Base-by-base conservation (phyloP, 148 eudicot species). In the Amaranthus hypochondriacus region DNA sequence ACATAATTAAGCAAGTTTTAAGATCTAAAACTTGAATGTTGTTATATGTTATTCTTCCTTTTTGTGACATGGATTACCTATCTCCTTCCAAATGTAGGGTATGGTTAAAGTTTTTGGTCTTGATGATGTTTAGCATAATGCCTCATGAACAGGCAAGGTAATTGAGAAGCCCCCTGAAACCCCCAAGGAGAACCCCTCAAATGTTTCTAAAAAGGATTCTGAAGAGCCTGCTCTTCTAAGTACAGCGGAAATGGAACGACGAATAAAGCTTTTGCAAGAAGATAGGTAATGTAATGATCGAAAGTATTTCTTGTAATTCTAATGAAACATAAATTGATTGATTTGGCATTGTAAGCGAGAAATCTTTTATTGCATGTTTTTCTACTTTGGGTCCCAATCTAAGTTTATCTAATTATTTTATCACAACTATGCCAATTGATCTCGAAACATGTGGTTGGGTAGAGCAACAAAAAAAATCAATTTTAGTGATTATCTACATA, bases 261-360 rank as follows among this genome's bases (percentile, higher is more conserved):
- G 98, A 47, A 85, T 94, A 61, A 88, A 87, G 77, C 83, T 91
- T 62, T 80, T 94, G 79, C 89, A 80, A 75, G 86, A 88, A 68
- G 88, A 94, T 69, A 83, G 93, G 98, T 91, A 88, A 69, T 48
- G 10, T 61, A 12, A 5, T 68, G 7, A 14, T 47, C 51, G 56
- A 18, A 43, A 79, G 51, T 49, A 43, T 53, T 63, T 75, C 52
- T 69, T 69, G 43, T n/a, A 4, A 53, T 13, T 51, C 18, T 55
- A 44, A 58, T 2, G 62, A 46, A 63, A 6, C 76, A 28, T 65
- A 28, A 39, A 56, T 9, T 63, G 48, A 21, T 56, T 56, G 14
- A 6, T 66, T 47, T 62, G 53, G 3, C 15, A 6, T 4, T 65
- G 53, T 14, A 18, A 1, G 42, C 5, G 9, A 59, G 2, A 43